phyloP scores from a whole-genome alignment of 345 rosid species.

The Arabis alpina region DNA sequence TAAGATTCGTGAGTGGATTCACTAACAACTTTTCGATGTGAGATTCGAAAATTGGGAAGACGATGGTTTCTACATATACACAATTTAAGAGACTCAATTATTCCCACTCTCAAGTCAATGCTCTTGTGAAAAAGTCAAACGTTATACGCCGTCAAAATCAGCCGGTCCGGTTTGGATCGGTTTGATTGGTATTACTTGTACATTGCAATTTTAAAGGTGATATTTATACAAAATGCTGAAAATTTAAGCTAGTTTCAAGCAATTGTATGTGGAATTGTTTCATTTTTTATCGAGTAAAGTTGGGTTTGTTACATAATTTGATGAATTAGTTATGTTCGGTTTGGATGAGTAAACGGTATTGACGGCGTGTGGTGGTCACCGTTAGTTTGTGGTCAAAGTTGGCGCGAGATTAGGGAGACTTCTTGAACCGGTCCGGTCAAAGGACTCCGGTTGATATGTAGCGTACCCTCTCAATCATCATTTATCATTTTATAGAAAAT shows the following conservation, averaged over 20 bases:
- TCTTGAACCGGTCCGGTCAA: conserved; percentile 25
- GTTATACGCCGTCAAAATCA: conserved; percentile 24
- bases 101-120: conserved; percentile 29
- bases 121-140: conserved; percentile 14
- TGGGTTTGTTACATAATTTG: background rate
- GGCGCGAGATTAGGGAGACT: conserved; percentile 27
- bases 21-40: conserved; percentile 12
- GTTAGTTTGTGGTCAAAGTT: conserved; percentile 40
- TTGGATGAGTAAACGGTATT: background rate
- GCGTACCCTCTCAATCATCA: conserved; percentile 10
- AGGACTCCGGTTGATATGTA: conserved; percentile 27
- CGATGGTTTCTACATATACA: background rate
- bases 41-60: conserved; percentile 16
- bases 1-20: background rate
- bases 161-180: background rate
- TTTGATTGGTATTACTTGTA: conserved; percentile 14
- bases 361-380: conserved; percentile 24
- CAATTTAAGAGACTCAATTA: background rate
- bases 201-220: background rate
- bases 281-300: background rate
- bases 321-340: background rate
- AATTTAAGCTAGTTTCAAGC: background rate
- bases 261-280: background rate
- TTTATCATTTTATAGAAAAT: background rate
- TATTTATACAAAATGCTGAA: background rate